These are phyloP conservation scores for Coffea eugenioides DNA, from an alignment of 257 asterid species.

Conservation along the genomic window DNA sequence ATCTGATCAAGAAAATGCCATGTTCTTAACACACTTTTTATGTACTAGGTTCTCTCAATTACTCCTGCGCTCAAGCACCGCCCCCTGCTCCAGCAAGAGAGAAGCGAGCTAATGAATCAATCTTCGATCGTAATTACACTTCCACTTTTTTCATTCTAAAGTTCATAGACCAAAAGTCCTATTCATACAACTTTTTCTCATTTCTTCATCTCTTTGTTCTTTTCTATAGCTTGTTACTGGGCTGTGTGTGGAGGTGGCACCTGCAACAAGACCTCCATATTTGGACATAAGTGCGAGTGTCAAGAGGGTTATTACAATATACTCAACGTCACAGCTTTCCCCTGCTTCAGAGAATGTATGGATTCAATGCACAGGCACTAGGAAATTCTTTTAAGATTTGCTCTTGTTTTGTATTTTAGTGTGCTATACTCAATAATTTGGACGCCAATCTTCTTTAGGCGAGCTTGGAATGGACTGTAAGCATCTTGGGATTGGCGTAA, in stretches of 20 bases:
- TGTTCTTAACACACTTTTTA: conserved; percentile 7
- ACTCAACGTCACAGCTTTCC: conserved; percentile 52
- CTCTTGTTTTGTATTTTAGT: background rate
- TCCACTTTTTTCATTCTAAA: background rate
- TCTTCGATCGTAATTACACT: conserved; percentile 50
- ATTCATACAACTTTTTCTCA: background rate
- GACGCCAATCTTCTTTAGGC: conserved; percentile 33
- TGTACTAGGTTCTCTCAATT: conserved; percentile 50
- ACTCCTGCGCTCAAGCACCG: conserved; percentile 33
- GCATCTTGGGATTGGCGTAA: conserved; percentile 32
- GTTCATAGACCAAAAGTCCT: background rate
- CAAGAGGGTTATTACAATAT: conserved; percentile 56
- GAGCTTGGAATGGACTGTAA: conserved; percentile 56
- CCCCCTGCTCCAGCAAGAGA: conserved; percentile 35
- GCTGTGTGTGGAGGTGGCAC: conserved; percentile 72
- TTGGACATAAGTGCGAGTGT: conserved; percentile 49
- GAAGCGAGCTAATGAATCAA: conserved; percentile 31
- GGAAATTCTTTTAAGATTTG: background rate
- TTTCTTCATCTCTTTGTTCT: background rate
- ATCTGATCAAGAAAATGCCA: background rate
- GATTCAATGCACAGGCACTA: background rate
- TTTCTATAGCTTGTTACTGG: conserved; percentile 46
- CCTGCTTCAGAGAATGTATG: conserved; percentile 70
- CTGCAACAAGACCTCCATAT: conserved; percentile 47
- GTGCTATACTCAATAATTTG: background rate